These are phyloP conservation scores for Pythium brassicae DNA, from an alignment of 352 stramenopile genomes.

Conservation along the genomic window DNA sequence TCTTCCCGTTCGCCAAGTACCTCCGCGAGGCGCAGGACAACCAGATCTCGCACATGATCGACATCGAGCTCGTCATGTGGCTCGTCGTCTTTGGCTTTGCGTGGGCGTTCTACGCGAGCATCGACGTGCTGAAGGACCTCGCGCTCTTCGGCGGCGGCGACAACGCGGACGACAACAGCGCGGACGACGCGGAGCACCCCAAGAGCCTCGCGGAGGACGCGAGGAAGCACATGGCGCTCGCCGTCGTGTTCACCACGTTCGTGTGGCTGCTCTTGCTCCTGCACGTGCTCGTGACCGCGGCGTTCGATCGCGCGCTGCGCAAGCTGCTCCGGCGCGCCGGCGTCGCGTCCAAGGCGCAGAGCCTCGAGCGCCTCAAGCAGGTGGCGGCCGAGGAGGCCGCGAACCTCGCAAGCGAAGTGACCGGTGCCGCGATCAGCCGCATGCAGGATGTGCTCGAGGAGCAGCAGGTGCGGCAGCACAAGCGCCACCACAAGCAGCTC, in stretches of 20 bases:
- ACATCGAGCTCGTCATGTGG: slow-evolving; percentile 66
- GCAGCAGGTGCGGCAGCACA: slow-evolving; percentile 7
- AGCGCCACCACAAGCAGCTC: not conserved
- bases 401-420: slow-evolving; percentile 19
- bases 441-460: slow-evolving; percentile 26
- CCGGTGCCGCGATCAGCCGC: slow-evolving; percentile 18
- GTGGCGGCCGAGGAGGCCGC: slow-evolving; percentile 21
- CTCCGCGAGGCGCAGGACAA: slow-evolving; percentile 66
- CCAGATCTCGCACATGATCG: slow-evolving; percentile 77
- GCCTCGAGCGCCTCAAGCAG: slow-evolving; percentile 15
- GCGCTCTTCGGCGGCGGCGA: slow-evolving; percentile 11
- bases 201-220: not conserved
- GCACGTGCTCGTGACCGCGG: not conserved
- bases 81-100: slow-evolving; percentile 41
- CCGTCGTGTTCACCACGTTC: slow-evolving; percentile 4
- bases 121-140: slow-evolving; percentile 13
- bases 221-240: slow-evolving; percentile 6
- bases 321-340: slow-evolving; percentile 5
- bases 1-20: slow-evolving; percentile 76
- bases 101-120: slow-evolving; percentile 31
- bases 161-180: not conserved
- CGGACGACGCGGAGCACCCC: not conserved
- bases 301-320: not conserved
- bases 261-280: slow-evolving; percentile 7
- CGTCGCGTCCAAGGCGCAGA: not conserved